Percentiles rank a stretch among this genome's conserved stretches.
Conservation (phyloP, 1,284 basidiomycete species). For the Cryptococcus neoformans region DNA sequence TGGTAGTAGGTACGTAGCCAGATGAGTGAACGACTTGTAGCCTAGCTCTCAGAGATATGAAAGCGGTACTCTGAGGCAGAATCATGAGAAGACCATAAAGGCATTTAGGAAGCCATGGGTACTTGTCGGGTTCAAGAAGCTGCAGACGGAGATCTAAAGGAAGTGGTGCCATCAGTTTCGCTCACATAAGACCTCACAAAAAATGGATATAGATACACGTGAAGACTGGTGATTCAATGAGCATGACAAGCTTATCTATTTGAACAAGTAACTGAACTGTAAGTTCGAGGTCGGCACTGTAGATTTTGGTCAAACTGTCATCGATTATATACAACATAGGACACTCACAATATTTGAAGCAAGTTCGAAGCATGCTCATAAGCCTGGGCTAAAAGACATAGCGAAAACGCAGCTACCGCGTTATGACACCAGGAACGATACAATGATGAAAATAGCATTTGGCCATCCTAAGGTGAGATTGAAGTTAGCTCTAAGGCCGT, state of each 20-base stretch:
- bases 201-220: slow-evolving; percentile 63
- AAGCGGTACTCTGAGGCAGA: slow-evolving; percentile 93
- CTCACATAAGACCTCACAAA: background rate
- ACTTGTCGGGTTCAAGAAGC: slow-evolving; percentile 92
- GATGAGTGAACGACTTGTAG: slow-evolving; percentile 92
- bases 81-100: slow-evolving; percentile 97
- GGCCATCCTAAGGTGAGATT: slow-evolving; percentile 69
- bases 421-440: slow-evolving; percentile 99
- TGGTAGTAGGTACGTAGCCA: slow-evolving; percentile 80
- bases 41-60: slow-evolving; percentile 90
- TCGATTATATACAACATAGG: slow-evolving; percentile 10
- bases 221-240: slow-evolving; percentile 98
- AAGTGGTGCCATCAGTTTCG: background rate
- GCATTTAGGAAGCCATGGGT: slow-evolving; percentile 96
- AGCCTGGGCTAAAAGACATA: slow-evolving; percentile 94
- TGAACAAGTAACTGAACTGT: slow-evolving; percentile 94
- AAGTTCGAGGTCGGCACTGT: slow-evolving; percentile 90
- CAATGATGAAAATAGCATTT: slow-evolving; percentile 81
- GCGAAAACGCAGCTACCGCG: slow-evolving; percentile 90
- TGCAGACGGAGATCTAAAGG: slow-evolving; percentile 85
- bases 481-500: background rate
- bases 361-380: slow-evolving; percentile 99
- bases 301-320: background rate
- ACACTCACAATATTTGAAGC: slow-evolving; percentile 85
- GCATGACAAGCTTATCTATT: slow-evolving; percentile 95